Percentiles rank a stretch among this genome's conserved stretches.
Evolutionary conservation across 192 early-diverging fungal genomes (phyloP).

Genomic region (Rhizophlyctis rosea): DNA sequence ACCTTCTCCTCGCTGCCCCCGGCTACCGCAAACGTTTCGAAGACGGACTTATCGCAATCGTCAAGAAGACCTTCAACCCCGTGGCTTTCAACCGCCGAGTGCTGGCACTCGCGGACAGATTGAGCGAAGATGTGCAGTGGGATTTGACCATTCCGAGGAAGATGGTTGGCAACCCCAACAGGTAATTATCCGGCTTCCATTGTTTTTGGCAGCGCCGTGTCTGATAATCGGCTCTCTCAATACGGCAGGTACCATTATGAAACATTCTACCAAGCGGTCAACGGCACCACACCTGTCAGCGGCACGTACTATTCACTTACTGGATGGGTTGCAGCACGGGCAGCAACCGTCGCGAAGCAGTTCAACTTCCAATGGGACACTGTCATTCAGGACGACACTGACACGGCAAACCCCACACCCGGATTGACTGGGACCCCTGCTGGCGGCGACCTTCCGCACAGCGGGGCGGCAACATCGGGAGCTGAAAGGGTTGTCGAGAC

Average conservation of each 20-base stretch:
- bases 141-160: neutral
- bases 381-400: conserved; percentile 7
- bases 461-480: too few relatives aligned
- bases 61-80: conserved; percentile 2
- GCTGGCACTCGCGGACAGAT: neutral
- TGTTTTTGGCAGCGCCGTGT: neutral
- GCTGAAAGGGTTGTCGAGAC: too few relatives aligned
- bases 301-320: too few relatives aligned
- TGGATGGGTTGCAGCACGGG: neutral
- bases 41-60: neutral
- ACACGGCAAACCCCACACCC: too few relatives aligned
- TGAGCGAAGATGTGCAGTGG: neutral
- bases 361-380: conserved; percentile 7
- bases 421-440: too few relatives aligned
- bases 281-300: too few relatives aligned
- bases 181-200: neutral
- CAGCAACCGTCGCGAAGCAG: neutral
- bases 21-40: neutral
- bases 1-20: neutral
- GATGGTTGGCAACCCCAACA: neutral
- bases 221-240: neutral
- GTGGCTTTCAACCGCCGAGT: conserved; percentile 5
- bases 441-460: too few relatives aligned
- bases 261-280: too few relatives aligned
- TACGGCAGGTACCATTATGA: neutral